Evolutionary conservation across 495 filamentous ascomycete species (phyloP), one percentile per base, ranked within the genome.

Genomic region (Penicillium waksmanii): DNA sequence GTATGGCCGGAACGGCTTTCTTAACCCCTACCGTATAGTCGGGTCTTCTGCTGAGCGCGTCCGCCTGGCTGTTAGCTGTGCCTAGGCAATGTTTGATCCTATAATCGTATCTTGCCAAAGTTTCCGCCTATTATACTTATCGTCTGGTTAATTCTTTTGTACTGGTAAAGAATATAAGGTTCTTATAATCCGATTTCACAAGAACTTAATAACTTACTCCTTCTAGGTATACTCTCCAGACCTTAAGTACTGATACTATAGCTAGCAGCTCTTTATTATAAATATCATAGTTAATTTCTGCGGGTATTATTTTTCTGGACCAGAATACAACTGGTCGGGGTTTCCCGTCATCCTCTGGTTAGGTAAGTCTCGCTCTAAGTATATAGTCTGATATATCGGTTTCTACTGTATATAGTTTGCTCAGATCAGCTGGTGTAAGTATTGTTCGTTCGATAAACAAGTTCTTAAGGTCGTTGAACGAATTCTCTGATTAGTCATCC

Each of bases 261-360:
- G 55, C 62, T 9, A 76, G 42, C 3, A 74, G 38, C 49, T 69
- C 66, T 43, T 72, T 68, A 38, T 76, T 51, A 21, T 74, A 52
- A 15, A 75, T 73, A 18, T 66, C 19, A 47, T 76, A 77, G 43
- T 77, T 76, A 0, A 33, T 18, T 52, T 78, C 67, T 1, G 64
- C 67, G 1, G 60, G 51, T 10, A 23, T 60, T 12, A 71, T 51
- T 21, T 62, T 72, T 33, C 58, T 66, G 0, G 63, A 76, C 44
- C 50, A 66, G 51, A 62, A 77, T 10, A 57, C 57, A 8, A 66
- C 53, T 25, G 63, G 67, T 10, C 46, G 42, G 42, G 49, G 44
- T 43, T 40, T 1, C 42, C 43, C 17, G 19, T 57, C 31, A 1
- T 2, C 2, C 8, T 58, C 25, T 6, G 17, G n/a, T 33, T 69